Conservation (phyloP, 768 basidiomycete genomes). For the Russula brevipes region DNA sequence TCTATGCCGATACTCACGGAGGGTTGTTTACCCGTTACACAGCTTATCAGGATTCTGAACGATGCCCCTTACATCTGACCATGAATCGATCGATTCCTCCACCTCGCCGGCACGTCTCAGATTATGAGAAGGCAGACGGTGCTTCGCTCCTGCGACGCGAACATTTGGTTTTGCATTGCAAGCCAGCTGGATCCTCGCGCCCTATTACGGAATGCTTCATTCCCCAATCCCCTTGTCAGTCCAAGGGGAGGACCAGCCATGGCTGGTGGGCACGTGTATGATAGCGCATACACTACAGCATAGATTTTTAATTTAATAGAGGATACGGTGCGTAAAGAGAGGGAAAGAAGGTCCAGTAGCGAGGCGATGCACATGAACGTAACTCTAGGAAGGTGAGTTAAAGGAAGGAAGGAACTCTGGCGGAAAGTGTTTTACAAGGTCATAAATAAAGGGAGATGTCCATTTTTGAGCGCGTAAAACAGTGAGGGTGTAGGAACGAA, state of each 20-base stretch:
- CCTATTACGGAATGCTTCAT: not conserved
- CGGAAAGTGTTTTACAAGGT: conserved; percentile 7
- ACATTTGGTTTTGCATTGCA: not conserved
- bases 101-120: not conserved
- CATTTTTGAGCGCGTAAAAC: not conserved
- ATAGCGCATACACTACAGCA: conserved; percentile 9
- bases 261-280: not conserved
- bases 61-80: not conserved
- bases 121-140: not conserved
- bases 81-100: not conserved
- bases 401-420: not conserved
- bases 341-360: not conserved
- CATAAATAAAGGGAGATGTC: conserved; percentile 6
- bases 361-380: not conserved
- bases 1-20: not conserved
- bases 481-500: not conserved
- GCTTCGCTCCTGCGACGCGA: not conserved
- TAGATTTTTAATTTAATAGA: not conserved
- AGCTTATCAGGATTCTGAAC: conserved; percentile 10
- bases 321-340: not conserved
- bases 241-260: not conserved
- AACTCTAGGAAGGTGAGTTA: not conserved
- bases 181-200: not conserved
- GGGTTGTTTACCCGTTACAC: not conserved
- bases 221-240: not conserved